Conservation (phyloP, 768 basidiomycete genomes). For the Psilocybe cubensis region DNA sequence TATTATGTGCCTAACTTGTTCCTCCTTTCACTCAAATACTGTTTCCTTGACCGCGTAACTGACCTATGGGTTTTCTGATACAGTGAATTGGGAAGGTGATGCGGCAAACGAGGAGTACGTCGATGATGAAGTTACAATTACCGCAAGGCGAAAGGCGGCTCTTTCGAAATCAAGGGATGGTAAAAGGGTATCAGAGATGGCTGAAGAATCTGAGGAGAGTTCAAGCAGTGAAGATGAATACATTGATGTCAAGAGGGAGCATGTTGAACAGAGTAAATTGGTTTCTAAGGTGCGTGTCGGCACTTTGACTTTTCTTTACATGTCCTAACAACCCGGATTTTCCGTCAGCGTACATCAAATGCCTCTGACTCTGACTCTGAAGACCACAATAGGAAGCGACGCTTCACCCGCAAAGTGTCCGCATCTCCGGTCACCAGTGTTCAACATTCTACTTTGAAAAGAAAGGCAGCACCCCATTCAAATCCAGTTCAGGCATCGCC, state of each 20-base stretch:
- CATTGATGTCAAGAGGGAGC: constrained; percentile 47
- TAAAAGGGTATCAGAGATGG: constrained; percentile 19
- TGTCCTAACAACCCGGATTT: constrained; percentile 39
- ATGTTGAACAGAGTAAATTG: constrained; percentile 35
- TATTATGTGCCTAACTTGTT: constrained; percentile 4
- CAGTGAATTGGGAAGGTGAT: constrained; percentile 77
- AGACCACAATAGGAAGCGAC: constrained; percentile 37
- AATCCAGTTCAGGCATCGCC: constrained; percentile 26
- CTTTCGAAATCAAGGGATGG: constrained; percentile 24
- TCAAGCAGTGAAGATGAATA: constrained; percentile 75
- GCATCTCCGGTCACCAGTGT: constrained; percentile 33
- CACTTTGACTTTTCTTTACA: constrained; percentile 6
- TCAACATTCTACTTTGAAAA: constrained; percentile 43
- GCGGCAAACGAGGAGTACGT: constrained; percentile 55
- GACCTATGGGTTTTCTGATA: constrained; percentile 12
- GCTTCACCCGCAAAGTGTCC: constrained; percentile 33
- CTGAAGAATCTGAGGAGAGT: constrained; percentile 53
- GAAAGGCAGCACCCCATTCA: constrained; percentile 51
- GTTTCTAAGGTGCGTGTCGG: constrained; percentile 44
- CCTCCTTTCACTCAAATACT: not conserved
- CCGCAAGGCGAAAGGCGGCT: constrained; percentile 34
- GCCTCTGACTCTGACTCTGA: constrained; percentile 44
- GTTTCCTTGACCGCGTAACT: constrained; percentile 7
- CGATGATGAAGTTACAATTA: constrained; percentile 27
- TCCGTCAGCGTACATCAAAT: constrained; percentile 33